Conservation (phyloP, 139 green algal genomes). For the Haematococcus lacustris region DNA sequence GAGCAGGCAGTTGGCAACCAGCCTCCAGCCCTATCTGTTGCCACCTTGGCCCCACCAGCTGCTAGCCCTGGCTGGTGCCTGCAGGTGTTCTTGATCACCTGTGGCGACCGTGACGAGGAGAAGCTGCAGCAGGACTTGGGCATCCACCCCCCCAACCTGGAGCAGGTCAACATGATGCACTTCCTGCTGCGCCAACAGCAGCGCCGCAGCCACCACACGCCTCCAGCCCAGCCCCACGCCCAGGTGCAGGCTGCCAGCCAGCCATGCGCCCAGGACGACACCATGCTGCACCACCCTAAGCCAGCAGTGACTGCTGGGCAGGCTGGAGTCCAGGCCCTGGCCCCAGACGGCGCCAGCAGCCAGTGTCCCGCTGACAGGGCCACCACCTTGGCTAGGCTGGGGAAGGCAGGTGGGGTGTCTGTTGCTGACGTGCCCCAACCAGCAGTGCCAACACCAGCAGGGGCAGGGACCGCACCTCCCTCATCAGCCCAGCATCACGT, state of each 20-base stretch:
- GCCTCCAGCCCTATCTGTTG: too few relatives aligned
- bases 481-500: too few relatives aligned
- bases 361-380: too few relatives aligned
- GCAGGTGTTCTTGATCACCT: background rate
- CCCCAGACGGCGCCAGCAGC: background rate
- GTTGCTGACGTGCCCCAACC: too few relatives aligned
- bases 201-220: background rate
- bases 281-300: background rate
- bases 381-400: too few relatives aligned
- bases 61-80: background rate
- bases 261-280: background rate
- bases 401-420: too few relatives aligned
- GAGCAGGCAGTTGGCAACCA: too few relatives aligned
- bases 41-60: too few relatives aligned
- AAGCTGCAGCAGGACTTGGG: background rate
- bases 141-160: background rate
- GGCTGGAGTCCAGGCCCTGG: background rate
- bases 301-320: background rate
- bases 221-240: too few relatives aligned
- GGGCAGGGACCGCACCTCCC: too few relatives aligned
- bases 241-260: too few relatives aligned
- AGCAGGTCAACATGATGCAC: slow-evolving; percentile 7
- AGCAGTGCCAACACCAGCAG: too few relatives aligned
- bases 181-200: background rate
- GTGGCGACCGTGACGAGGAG: background rate